These are phyloP conservation scores for Trichoderma endophyticum DNA, from an alignment of 2,329 filamentous ascomycete genomes.

Conservation along the genomic window DNA sequence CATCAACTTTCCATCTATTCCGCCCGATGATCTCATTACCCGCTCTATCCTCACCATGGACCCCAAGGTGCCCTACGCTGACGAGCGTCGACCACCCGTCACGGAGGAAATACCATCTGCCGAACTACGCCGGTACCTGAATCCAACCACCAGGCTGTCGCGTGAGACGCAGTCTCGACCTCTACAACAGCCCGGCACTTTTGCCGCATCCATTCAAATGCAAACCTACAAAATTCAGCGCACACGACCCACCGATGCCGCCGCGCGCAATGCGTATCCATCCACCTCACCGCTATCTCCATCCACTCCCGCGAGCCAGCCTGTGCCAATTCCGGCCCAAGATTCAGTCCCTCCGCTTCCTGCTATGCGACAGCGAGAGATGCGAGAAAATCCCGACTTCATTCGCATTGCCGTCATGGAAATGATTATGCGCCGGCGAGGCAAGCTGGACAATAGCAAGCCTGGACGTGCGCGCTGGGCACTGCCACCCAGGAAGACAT, in stretches of 20 bases:
- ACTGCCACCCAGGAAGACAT: conserved; percentile 60
- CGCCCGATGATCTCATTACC: conserved; percentile 64
- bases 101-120: conserved; percentile 63
- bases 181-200: conserved; percentile 38
- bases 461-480: conserved; percentile 67
- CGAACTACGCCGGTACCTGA: conserved; percentile 64
- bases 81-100: conserved; percentile 62
- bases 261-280: conserved; percentile 33
- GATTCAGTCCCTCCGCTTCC: conserved; percentile 30
- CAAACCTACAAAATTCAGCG: conserved; percentile 64
- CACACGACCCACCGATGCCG: conserved; percentile 39
- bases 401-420: conserved; percentile 70
- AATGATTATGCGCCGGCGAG: conserved; percentile 65
- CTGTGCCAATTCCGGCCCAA: conserved; percentile 21
- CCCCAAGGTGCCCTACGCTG: conserved; percentile 62
- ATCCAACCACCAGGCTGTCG: conserved; percentile 52
- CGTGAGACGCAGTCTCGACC: conserved; percentile 31
- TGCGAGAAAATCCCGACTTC: conserved; percentile 68
- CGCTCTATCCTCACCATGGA: conserved; percentile 66
- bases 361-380: conserved; percentile 59
- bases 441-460: conserved; percentile 63
- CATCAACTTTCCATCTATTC: conserved; percentile 61
- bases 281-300: conserved; percentile 31
- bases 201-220: conserved; percentile 68
- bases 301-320: conserved; percentile 31